Percentiles rank a stretch among this genome's conserved stretches.
Evolutionary conservation across 768 basidiomycete genomes (phyloP).

Genomic region (Amanita muscaria): DNA sequence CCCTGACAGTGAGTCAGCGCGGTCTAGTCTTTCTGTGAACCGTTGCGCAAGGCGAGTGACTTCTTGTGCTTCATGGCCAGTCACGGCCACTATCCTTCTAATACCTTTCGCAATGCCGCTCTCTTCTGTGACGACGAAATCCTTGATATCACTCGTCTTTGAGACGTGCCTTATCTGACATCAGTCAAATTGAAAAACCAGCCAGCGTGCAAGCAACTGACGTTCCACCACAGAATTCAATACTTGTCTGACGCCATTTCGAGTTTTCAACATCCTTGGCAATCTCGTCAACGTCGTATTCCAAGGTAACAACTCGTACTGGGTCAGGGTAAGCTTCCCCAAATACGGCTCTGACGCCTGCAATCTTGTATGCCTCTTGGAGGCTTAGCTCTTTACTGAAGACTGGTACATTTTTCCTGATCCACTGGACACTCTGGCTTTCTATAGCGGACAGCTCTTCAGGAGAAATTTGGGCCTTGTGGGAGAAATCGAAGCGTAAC

Average conservation of each 20-base stretch:
- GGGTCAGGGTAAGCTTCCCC: conserved; percentile 98
- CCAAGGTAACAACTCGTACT: conserved; percentile 89
- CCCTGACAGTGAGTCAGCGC: conserved; percentile 49
- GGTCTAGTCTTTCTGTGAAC: conserved; percentile 54
- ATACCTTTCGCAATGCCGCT: conserved; percentile 98
- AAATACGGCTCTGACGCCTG: conserved; percentile 94
- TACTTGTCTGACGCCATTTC: conserved; percentile 84
- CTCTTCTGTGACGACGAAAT: conserved; percentile 91
- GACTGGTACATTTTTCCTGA: conserved; percentile 81
- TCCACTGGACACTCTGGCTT: conserved; percentile 78
- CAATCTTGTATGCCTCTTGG: conserved; percentile 70
- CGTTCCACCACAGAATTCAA: conserved; percentile 99
- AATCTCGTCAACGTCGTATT: conserved; percentile 83
- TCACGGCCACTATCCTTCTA: conserved; percentile 88
- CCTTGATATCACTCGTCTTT: conserved; percentile 96
- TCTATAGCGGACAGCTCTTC: conserved; percentile 81
- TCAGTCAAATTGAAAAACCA: neutral
- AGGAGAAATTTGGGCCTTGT: conserved; percentile 78
- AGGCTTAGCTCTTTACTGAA: conserved; percentile 82
- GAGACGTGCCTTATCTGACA: conserved; percentile 63
- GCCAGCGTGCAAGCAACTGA: conserved; percentile 18
- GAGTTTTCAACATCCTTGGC: conserved; percentile 76
- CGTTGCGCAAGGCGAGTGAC: conserved; percentile 61
- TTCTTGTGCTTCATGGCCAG: conserved; percentile 86
- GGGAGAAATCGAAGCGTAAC: conserved; percentile 97